Conservation (phyloP, 1,139 yeast genomes). For the Zygoascus hellenicus region DNA sequence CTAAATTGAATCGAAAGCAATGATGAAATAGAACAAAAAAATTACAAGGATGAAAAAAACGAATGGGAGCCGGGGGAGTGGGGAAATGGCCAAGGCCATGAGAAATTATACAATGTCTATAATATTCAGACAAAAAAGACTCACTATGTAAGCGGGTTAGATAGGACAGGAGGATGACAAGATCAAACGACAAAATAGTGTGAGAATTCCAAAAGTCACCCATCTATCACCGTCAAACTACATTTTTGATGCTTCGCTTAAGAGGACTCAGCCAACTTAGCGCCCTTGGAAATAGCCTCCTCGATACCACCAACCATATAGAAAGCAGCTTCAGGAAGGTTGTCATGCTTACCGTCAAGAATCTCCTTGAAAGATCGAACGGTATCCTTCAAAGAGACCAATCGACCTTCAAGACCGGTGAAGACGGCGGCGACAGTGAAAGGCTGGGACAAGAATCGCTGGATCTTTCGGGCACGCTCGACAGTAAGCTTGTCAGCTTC, state of each 20-base stretch:
- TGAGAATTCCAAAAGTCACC: background rate
- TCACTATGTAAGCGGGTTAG: background rate
- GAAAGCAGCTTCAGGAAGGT: constrained; percentile 98
- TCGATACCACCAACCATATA: constrained; percentile 99
- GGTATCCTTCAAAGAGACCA: constrained; percentile 95
- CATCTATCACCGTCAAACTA: constrained; percentile 1
- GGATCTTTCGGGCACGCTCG: constrained; percentile 99
- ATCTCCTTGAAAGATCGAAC: constrained; percentile 93
- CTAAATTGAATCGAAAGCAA: no score
- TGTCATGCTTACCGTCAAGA: constrained; percentile 96
- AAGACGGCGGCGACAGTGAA: constrained; percentile 99
- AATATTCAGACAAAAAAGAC: constrained; percentile 5
- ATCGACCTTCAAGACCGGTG: constrained; percentile 99
- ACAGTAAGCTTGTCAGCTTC: constrained; percentile 98
- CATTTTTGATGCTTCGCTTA: constrained; percentile 8
- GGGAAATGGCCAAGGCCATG: no score
- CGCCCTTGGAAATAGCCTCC: constrained; percentile 97
- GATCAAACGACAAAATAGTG: background rate
- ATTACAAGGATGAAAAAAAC: no score
- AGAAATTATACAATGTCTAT: constrained; percentile 5
- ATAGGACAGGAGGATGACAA: no score
- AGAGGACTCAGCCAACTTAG: constrained; percentile 67
- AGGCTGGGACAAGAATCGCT: constrained; percentile 99
- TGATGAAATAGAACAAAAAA: no score
- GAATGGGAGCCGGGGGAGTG: no score